Percentiles rank a stretch among this genome's conserved stretches.
Evolutionary conservation across 2,329 filamentous ascomycete species (phyloP).

Genomic region (Arthrobotrys conoides): DNA sequence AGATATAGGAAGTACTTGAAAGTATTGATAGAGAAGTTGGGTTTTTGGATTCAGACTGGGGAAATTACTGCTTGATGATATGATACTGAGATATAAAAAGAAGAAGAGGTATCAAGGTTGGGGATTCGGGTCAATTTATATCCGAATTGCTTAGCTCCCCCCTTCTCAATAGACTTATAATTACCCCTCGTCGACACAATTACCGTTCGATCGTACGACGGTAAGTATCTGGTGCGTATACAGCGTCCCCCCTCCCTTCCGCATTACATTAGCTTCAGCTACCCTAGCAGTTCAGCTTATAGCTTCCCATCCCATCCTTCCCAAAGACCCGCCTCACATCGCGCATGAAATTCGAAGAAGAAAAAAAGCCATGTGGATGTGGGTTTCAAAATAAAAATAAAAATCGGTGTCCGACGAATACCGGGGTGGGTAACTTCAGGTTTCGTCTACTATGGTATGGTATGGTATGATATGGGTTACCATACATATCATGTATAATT

Average conservation of each 20-base stretch:
- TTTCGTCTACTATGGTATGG: background rate
- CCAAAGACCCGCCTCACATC: conserved; percentile 21
- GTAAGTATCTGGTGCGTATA: background rate
- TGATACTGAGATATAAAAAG: conserved; percentile 34
- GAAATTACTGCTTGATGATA: conserved; percentile 29
- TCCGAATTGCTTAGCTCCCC: conserved; percentile 27
- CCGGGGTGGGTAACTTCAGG: background rate
- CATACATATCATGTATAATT: background rate
- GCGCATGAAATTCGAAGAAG: conserved; percentile 8
- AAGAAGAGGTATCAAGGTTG: conserved; percentile 21
- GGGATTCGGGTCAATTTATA: conserved; percentile 52
- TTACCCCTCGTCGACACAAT: background rate
- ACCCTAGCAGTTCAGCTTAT: conserved; percentile 8
- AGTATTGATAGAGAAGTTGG: conserved; percentile 1
- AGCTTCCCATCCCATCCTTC: conserved; percentile 16
- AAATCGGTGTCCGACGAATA: conserved; percentile 24
- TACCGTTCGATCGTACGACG: conserved; percentile 46
- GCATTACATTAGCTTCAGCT: conserved; percentile 35
- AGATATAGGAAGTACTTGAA: conserved; percentile 13
- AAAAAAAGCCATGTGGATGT: conserved; percentile 27
- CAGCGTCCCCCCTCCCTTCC: conserved; percentile 8
- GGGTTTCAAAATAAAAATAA: too few species aligned
- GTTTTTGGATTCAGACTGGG: conserved; percentile 17
- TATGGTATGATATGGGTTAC: too few species aligned
- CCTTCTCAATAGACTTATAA: background rate